Base-by-base conservation (phyloP, 495 filamentous ascomycete species). In the Podospora australis region DNA sequence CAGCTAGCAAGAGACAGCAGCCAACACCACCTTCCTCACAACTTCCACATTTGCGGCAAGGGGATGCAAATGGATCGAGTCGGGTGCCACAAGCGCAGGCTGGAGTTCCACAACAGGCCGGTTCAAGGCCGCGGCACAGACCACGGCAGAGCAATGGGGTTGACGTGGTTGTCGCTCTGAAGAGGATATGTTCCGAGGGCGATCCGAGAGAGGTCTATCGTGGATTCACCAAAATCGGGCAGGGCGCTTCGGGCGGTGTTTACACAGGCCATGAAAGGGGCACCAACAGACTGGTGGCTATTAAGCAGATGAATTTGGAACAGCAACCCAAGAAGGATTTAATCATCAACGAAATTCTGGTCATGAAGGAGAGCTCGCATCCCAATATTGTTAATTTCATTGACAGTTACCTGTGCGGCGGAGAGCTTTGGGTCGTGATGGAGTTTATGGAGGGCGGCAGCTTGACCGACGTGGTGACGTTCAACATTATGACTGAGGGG, bases 291-390 rank as follows among this genome's bases (percentile, higher is more conserved):
- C 86, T 90, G 55, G 94, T 98, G 45, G 92, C 92, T 19, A 97
- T 98, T 71, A 98, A 98, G 67, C 92, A 98, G 74, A 98, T 98
- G 92, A 97, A 98, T 53, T 71, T 98, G 41, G 92, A 96, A 63
- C 83, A 97, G 63, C 92, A 98, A 55, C 92, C 92, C 5, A 98
- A 97, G 78, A 98, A 98, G 66, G 92, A 98, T 59, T 73, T 96
- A 6, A 98, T 98, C 54, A 95, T 98, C 69, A 97, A 98, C 63
- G 92, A 98, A 61, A 98, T 98, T 50, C 67, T 98, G 26, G 92
- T 98, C 23, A 98, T 98, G 92, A 96, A 95, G 70, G 92, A 96
- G 59, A 95, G 89, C 71, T 91, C 87, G 44, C 92, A 98, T 65
- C 90, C 86, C 65, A 98, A 98, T 61, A 95, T 98, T 63, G 92